Conservation (phyloP, 257 asterid species). For the Linaria vulgaris region DNA sequence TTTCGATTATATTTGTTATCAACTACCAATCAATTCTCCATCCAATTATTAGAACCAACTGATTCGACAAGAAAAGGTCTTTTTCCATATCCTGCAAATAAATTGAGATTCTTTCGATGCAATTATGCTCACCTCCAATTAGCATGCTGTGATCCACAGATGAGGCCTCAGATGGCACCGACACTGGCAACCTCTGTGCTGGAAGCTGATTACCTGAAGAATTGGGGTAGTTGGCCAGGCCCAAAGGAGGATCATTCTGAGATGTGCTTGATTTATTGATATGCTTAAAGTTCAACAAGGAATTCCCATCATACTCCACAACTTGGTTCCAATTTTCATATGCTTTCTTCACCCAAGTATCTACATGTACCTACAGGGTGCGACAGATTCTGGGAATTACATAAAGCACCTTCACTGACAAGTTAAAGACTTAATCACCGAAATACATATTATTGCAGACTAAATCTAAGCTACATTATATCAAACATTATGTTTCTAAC, state of each 20-base stretch:
- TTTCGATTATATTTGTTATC: too few species aligned
- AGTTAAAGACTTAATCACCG: background rate
- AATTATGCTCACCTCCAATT: conserved; percentile 58
- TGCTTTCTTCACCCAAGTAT: conserved; percentile 84
- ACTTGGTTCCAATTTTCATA: conserved; percentile 91
- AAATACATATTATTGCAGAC: too few species aligned
- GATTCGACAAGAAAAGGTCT: too few species aligned
- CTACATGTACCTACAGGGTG: conserved; percentile 66
- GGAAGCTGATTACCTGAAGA: conserved; percentile 58
- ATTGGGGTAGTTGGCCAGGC: conserved; percentile 58
- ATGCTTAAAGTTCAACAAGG: conserved; percentile 72
- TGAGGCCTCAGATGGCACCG: conserved; percentile 52
- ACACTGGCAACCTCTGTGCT: conserved; percentile 44
- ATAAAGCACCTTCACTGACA: conserved; percentile 4
- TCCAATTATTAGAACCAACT: too few species aligned
- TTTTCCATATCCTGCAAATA: too few species aligned
- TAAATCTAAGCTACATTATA: too few species aligned
- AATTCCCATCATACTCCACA: conserved; percentile 91
- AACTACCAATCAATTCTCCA: too few species aligned
- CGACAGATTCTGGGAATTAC: conserved; percentile 14
- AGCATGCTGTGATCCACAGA: conserved; percentile 52
- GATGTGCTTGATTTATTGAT: conserved; percentile 43
- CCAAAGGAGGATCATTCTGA: conserved; percentile 46
- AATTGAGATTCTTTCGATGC: too few species aligned
- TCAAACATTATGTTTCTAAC: too few species aligned